Evolutionary conservation across 805 yeast genomes (phyloP), one percentile per base, ranked within the genome.

Genomic region (Sugiyamaella qingdaonensis): DNA sequence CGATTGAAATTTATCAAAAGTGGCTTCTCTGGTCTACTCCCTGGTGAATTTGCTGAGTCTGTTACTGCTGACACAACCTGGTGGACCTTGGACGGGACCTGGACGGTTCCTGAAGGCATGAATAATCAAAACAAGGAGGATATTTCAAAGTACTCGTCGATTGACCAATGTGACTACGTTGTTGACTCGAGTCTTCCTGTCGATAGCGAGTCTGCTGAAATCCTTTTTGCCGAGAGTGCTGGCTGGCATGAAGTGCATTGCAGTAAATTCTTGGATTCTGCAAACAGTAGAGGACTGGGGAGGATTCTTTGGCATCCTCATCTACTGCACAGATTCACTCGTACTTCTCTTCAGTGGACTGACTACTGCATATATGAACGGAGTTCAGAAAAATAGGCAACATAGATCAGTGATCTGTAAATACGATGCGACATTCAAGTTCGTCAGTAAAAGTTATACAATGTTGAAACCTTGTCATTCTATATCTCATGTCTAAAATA

Each of bases 11-110:
- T 88, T 67, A 80, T 87, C 9, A 72, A 76, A 52, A 83, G 89
- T 53, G 94, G 92, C 1, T 92, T 91, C 68, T 80, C 84, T 65
- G 97, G 97, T 0, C 72, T 91, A 56, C 72, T 92, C 34, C 98
- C 98, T 0, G 95, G 95, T 2, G 94, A 88, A 61, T 92, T 91
- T 64, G 62, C 66, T 2, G 95, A 84, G 59, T 60, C 64, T 1
- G 61, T 47, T 1, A 54, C 58, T 4, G 48, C 70, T 27, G 63
- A 64, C 11, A 61, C 59, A 10, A 32, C 13, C 10, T 41, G 19
- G 4, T 59, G 64, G 59, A 46, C 55, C 16, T 45, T 53, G 10
- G 57, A 52, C 4, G 70, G 69, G 1, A 62, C 68, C 11, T 59
- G 85, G 19, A 55, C 60, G 1, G 61, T 76, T 1, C 94, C 95